Evolutionary conservation across 2,329 filamentous ascomycete genomes (phyloP).

Genomic region (Endothia cerciana): DNA sequence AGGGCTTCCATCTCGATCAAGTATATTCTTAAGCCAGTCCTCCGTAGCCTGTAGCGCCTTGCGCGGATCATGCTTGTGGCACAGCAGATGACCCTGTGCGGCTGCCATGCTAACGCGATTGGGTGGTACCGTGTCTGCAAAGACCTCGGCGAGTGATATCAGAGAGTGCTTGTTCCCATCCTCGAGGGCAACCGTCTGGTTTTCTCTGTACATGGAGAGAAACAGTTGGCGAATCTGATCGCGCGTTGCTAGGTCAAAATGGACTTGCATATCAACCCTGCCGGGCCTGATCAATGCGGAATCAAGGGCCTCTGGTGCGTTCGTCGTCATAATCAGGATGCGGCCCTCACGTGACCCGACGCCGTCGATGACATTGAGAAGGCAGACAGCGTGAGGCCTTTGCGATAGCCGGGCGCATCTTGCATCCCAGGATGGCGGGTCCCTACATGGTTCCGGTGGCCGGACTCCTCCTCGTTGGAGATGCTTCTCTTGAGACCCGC

Average conservation of each 20-base stretch:
- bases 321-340: neutral
- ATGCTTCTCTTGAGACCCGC: neutral
- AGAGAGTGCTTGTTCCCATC: neutral
- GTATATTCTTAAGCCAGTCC: too few relatives aligned
- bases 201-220: neutral
- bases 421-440: neutral
- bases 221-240: neutral
- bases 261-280: neutral
- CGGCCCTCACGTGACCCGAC: neutral
- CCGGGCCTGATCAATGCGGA: neutral
- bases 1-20: too few relatives aligned
- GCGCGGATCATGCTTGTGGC: neutral
- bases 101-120: neutral
- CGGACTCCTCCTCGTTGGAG: neutral
- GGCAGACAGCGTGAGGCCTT: neutral
- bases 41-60: neutral
- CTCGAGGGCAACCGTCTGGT: neutral
- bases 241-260: neutral
- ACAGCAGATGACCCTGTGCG: neutral
- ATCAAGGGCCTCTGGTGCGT: neutral
- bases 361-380: neutral
- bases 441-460: too few relatives aligned
- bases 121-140: neutral
- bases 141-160: neutral
- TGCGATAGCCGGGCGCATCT: neutral